Conservation (phyloP, 2,329 filamentous ascomycete genomes). For the Arachnomyces sp. region DNA sequence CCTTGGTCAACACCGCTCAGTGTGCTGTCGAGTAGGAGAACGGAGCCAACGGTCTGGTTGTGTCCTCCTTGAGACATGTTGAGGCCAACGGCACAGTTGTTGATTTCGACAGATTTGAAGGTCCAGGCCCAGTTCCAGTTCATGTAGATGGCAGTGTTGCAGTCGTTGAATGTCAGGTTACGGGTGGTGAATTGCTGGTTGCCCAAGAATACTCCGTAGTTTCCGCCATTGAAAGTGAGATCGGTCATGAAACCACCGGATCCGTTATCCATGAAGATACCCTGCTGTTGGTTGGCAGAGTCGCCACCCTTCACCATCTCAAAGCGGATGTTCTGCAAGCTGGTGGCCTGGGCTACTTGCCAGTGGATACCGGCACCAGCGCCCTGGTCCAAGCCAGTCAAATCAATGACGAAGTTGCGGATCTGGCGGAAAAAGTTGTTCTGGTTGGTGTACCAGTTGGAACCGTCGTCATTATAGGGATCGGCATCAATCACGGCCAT, state of each 20-base stretch:
- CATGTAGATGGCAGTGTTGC: constrained; percentile 76
- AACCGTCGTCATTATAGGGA: constrained; percentile 63
- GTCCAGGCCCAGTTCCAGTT: constrained; percentile 91
- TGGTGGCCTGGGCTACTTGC: constrained; percentile 79
- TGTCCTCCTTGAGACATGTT: constrained; percentile 64
- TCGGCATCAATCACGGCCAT: constrained; percentile 87
- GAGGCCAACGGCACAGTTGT: constrained; percentile 66
- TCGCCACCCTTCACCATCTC: constrained; percentile 65
- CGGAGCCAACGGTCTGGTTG: constrained; percentile 73
- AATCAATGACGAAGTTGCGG: constrained; percentile 73
- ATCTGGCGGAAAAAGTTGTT: constrained; percentile 78
- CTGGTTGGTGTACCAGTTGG: constrained; percentile 73
- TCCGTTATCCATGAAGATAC: constrained; percentile 79
- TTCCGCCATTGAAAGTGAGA: constrained; percentile 74
- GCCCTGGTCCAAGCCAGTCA: constrained; percentile 52
- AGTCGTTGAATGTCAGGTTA: constrained; percentile 74
- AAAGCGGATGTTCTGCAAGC: constrained; percentile 73
- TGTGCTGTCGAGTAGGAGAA: constrained; percentile 73
- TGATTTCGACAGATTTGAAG: constrained; percentile 67
- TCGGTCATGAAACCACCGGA: constrained; percentile 80
- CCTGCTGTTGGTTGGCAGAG: constrained; percentile 60
- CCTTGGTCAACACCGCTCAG: constrained; percentile 70
- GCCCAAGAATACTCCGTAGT: constrained; percentile 69
- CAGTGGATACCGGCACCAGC: constrained; percentile 69
- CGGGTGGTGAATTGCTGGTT: constrained; percentile 83